Conservation (phyloP, 768 basidiomycete species). For the Calocybe gangraenosa region DNA sequence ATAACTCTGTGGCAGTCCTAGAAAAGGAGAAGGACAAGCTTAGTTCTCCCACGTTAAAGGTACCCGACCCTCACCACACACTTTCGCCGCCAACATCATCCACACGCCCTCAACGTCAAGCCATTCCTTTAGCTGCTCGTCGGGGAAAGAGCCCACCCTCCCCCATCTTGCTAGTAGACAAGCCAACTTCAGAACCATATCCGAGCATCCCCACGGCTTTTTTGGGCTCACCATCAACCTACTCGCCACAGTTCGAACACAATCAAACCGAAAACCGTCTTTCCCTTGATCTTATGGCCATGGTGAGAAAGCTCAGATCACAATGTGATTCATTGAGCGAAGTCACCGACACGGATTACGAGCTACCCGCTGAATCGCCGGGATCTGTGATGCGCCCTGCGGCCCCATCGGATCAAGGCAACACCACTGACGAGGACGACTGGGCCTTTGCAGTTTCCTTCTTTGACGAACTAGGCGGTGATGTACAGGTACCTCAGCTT, state of each 20-base stretch:
- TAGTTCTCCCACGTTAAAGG: conserved; percentile 32
- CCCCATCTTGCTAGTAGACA: conserved; percentile 22
- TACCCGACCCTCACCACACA: conserved; percentile 38
- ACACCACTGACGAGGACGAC: conserved; percentile 22
- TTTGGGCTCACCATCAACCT: conserved; percentile 35
- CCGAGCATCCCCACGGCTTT: conserved; percentile 42
- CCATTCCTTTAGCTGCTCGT: conserved; percentile 29
- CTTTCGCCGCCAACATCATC: conserved; percentile 33
- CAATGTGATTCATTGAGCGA: conserved; percentile 28
- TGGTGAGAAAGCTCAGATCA: conserved; percentile 40
- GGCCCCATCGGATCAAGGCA: conserved; percentile 10
- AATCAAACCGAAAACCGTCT: conserved; percentile 18
- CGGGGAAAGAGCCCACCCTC: conserved; percentile 33
- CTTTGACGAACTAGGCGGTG: conserved; percentile 12
- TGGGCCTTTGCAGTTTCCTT: conserved; percentile 35
- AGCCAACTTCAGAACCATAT: conserved; percentile 24
- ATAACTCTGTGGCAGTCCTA: conserved; percentile 12
- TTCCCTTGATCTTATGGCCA: conserved; percentile 34
- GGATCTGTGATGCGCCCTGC: conserved; percentile 12
- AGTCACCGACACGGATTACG: conserved; percentile 4
- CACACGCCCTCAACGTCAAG: conserved; percentile 18
- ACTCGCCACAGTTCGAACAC: conserved; percentile 29
- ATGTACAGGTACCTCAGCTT: background rate
- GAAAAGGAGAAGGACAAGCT: conserved; percentile 17
- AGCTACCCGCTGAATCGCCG: conserved; percentile 3